A percentile compares a stretch with the other conserved stretches of the same genome.
phyloP scores from a whole-genome alignment of 768 basidiomycete genomes.

The Coprinopsis cinerea region DNA sequence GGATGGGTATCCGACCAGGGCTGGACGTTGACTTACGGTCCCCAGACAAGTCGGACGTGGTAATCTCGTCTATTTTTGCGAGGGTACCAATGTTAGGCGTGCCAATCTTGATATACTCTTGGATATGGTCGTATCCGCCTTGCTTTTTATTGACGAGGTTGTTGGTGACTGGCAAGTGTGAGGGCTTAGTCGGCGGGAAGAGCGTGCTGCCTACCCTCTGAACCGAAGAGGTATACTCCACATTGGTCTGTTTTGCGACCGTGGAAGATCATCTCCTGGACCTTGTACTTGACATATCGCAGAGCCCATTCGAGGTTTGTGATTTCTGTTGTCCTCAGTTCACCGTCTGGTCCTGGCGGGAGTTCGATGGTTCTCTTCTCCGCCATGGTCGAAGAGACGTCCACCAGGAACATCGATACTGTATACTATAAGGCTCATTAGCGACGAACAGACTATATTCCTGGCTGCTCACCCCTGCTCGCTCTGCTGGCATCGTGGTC shows the following conservation, averaged over 20 bases:
- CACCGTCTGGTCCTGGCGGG: conserved; percentile 45
- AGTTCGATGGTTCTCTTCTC: conserved; percentile 51
- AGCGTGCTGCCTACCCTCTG: conserved; percentile 46
- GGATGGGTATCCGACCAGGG: not conserved
- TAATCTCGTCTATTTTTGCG: conserved; percentile 54
- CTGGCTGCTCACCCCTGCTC: conserved; percentile 60
- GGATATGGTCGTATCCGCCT: conserved; percentile 70
- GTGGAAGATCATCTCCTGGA: conserved; percentile 90
- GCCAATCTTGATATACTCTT: conserved; percentile 62
- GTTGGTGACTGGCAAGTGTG: conserved; percentile 43
- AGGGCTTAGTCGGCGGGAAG: not conserved
- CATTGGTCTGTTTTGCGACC: conserved; percentile 92
- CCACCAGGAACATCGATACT: conserved; percentile 85
- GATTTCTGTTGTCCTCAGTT: conserved; percentile 48
- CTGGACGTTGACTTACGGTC: conserved; percentile 49
- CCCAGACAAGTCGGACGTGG: conserved; percentile 50
- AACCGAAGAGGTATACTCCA: conserved; percentile 85
- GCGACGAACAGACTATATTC: conserved; percentile 17
- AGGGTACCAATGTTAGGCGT: conserved; percentile 64
- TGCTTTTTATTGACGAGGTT: conserved; percentile 56
- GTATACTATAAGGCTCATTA: conserved; percentile 51
- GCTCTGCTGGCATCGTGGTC: conserved; percentile 69
- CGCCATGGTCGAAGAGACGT: conserved; percentile 85
- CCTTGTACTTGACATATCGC: conserved; percentile 84
- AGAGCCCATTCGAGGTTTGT: conserved; percentile 78